Percentiles rank a stretch among this genome's conserved stretches.
These are phyloP conservation scores for Colletotrichum sp. DNA, from an alignment of 2,329 filamentous ascomycete species.

Conservation along the genomic window DNA sequence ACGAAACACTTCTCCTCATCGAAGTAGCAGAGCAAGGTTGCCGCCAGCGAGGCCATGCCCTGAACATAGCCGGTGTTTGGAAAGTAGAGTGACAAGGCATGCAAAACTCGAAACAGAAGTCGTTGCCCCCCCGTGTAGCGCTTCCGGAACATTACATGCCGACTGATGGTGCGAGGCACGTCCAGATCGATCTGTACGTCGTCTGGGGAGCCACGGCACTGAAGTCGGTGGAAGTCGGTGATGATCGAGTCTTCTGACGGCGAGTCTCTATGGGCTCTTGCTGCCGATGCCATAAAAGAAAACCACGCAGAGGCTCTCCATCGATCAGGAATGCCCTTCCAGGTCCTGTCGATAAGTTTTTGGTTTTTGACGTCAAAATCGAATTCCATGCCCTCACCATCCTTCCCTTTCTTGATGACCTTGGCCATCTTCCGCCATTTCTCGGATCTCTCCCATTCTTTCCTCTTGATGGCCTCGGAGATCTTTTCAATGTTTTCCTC, in stretches of 20 bases:
- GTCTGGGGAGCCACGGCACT: slow-evolving; percentile 78
- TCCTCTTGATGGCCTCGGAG: slow-evolving; percentile 62
- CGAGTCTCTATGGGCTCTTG: slow-evolving; percentile 66
- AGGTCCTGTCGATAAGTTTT: slow-evolving; percentile 90
- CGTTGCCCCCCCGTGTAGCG: slow-evolving; percentile 93
- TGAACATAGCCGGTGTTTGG: slow-evolving; percentile 94
- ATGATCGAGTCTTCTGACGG: slow-evolving; percentile 75
- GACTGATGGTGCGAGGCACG: slow-evolving; percentile 91
- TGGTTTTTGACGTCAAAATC: slow-evolving; percentile 83
- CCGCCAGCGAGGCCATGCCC: slow-evolving; percentile 93
- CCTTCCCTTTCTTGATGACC: slow-evolving; percentile 52
- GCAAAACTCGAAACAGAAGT: slow-evolving; percentile 88
- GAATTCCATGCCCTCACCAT: slow-evolving; percentile 65
- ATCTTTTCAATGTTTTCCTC: slow-evolving; percentile 58
- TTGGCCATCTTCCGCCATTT: slow-evolving; percentile 74
- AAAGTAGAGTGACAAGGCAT: slow-evolving; percentile 90
- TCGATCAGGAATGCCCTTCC: slow-evolving; percentile 97
- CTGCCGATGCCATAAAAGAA: slow-evolving; percentile 83
- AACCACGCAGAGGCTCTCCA: slow-evolving; percentile 96
- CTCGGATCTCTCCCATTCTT: slow-evolving; percentile 67
- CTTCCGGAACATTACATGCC: slow-evolving; percentile 95
- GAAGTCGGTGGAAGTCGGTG: slow-evolving; percentile 73
- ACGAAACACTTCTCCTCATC: slow-evolving; percentile 94
- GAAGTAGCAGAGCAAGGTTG: slow-evolving; percentile 94
- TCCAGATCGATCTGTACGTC: slow-evolving; percentile 98